These are phyloP conservation scores for Picochlorum costavermella DNA, from an alignment of 139 green algal genomes.

Conservation along the genomic window DNA sequence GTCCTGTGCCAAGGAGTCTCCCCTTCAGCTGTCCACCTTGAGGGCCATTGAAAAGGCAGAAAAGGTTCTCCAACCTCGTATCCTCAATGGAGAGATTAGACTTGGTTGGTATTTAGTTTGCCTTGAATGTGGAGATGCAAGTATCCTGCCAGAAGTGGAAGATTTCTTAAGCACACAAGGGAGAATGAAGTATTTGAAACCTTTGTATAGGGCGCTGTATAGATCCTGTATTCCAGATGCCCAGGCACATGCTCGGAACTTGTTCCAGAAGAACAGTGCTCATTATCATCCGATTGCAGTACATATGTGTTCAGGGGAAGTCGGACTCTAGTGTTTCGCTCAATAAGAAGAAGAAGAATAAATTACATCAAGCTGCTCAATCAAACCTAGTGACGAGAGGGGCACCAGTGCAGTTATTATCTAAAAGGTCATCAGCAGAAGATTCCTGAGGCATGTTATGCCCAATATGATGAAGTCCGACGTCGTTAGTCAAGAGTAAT, in stretches of 20 bases:
- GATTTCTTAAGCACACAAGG: slow-evolving; percentile 58
- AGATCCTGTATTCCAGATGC: slow-evolving; percentile 16
- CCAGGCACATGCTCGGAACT: slow-evolving; percentile 42
- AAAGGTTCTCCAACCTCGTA: neutral
- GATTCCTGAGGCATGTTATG: too few species aligned
- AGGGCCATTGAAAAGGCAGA: slow-evolving; percentile 45
- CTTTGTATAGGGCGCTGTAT: slow-evolving; percentile 63
- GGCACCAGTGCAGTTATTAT: too few species aligned
- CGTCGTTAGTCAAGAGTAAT: slow-evolving; percentile 24
- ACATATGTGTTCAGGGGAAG: slow-evolving; percentile 63
- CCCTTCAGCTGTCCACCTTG: slow-evolving; percentile 27
- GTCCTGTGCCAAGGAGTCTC: slow-evolving; percentile 31
- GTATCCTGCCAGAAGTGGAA: slow-evolving; percentile 29
- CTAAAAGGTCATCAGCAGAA: too few species aligned
- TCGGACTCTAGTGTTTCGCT: neutral
- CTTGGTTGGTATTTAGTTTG: slow-evolving; percentile 49
- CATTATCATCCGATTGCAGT: slow-evolving; percentile 80
- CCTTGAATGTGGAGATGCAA: slow-evolving; percentile 49
- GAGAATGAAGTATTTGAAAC: slow-evolving; percentile 69
- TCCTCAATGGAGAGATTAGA: slow-evolving; percentile 66
- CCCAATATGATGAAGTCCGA: too few species aligned
- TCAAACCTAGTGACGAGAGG: too few species aligned
- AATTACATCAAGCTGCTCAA: too few species aligned
- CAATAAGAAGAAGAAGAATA: too few species aligned
- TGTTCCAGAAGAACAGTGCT: slow-evolving; percentile 38